phyloP scores from a whole-genome alignment of 768 basidiomycete genomes.

The Phallus indusiatus region DNA sequence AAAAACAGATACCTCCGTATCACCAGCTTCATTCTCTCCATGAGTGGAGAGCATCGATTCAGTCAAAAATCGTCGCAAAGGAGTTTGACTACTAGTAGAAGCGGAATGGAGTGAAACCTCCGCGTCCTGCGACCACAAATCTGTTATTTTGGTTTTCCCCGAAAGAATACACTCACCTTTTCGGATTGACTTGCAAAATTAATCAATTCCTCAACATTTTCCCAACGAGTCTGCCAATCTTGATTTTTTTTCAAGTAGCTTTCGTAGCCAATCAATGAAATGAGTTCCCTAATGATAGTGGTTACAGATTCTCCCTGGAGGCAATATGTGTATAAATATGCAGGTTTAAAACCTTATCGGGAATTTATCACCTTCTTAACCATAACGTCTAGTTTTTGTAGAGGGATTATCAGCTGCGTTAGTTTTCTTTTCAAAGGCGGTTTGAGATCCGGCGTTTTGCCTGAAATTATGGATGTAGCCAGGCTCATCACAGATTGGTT shows the following conservation, averaged over 20 bases:
- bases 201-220: constrained; percentile 80
- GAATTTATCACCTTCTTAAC: constrained; percentile 38
- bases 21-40: constrained; percentile 48
- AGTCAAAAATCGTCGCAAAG: constrained; percentile 63
- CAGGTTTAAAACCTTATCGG: neutral
- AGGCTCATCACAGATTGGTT: constrained; percentile 48
- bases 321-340: neutral
- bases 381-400: constrained; percentile 41
- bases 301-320: constrained; percentile 49
- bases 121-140: constrained; percentile 14
- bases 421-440: constrained; percentile 58
- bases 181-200: constrained; percentile 61
- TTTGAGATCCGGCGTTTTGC: constrained; percentile 53
- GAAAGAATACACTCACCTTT: constrained; percentile 8
- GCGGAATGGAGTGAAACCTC: constrained; percentile 2
- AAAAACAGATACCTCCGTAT: constrained; percentile 34
- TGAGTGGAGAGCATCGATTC: constrained; percentile 79
- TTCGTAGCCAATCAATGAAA: constrained; percentile 54
- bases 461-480: constrained; percentile 55
- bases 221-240: constrained; percentile 73
- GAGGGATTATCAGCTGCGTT: constrained; percentile 45
- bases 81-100: constrained; percentile 41
- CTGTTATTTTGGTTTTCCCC: constrained; percentile 1
- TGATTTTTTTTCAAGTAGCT: constrained; percentile 58
- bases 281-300: constrained; percentile 48